These are phyloP conservation scores for Lichtheimia ornata DNA, from an alignment of 371 early-diverging fungal species.

Conservation along the genomic window DNA sequence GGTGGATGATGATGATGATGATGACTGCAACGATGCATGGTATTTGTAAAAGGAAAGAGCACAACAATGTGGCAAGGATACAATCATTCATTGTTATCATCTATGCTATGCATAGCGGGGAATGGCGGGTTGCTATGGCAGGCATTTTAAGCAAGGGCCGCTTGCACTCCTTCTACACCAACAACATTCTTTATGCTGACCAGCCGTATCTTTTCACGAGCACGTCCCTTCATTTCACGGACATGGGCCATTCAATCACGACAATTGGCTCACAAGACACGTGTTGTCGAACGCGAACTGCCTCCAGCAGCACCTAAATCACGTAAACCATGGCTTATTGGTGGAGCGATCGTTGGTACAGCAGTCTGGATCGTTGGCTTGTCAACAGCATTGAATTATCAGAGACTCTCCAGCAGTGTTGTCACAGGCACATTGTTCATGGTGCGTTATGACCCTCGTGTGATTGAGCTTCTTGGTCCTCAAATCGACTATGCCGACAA, in stretches of 20 bases:
- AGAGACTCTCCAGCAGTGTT: conserved; percentile 63
- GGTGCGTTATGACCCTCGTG: conserved; percentile 61
- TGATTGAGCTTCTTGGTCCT: conserved; percentile 58
- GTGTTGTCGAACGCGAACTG: conserved; percentile 43
- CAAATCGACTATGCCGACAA: conserved; percentile 59
- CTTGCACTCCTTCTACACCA: neutral
- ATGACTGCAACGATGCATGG: too few species aligned
- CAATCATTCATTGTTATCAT: too few species aligned
- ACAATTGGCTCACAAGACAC: conserved; percentile 24
- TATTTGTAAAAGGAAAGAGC: too few species aligned
- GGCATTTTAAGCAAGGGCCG: too few species aligned
- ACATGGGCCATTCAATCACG: neutral
- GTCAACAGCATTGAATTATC: conserved; percentile 63
- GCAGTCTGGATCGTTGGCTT: conserved; percentile 62
- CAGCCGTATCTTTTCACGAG: conserved; percentile 8
- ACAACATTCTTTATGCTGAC: conserved; percentile 1
- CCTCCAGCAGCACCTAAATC: conserved; percentile 31
- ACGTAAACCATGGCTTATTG: conserved; percentile 44
- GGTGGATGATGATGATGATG: too few species aligned
- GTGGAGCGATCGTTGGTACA: conserved; percentile 55
- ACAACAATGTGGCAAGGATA: too few species aligned
- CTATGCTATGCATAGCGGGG: too few species aligned
- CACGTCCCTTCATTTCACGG: conserved; percentile 9
- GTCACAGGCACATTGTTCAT: conserved; percentile 67
- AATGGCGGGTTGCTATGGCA: too few species aligned